Evolutionary conservation across 169 alveolate species (phyloP).

Genomic region (Cryptosporidium muris): DNA sequence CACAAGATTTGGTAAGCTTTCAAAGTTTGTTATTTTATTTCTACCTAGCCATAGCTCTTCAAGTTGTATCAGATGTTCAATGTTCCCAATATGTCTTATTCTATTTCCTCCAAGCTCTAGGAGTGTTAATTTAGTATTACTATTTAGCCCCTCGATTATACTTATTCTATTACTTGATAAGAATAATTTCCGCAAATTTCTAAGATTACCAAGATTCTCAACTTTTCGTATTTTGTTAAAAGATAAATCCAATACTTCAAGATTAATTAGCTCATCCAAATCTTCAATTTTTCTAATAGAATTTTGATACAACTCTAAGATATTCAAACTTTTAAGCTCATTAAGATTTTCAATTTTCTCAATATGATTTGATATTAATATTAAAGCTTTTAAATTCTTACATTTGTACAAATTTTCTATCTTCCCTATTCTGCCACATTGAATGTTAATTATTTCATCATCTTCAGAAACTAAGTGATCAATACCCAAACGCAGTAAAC

Average conservation of each 20-base stretch:
- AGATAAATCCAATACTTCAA: conserved; percentile 75
- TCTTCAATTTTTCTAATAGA: conserved; percentile 79
- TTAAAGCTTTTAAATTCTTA: conserved; percentile 30
- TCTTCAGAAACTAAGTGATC: conserved; percentile 71
- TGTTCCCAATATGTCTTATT: conserved; percentile 81
- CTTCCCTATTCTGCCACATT: conserved; percentile 73
- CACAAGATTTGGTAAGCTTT: conserved; percentile 74
- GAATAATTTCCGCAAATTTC: conserved; percentile 77
- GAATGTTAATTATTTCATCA: conserved; percentile 71
- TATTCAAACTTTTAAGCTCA: conserved; percentile 73
- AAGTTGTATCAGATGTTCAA: conserved; percentile 76
- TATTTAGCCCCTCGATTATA: conserved; percentile 78
- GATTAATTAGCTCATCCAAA: conserved; percentile 76
- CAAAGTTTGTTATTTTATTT: conserved; percentile 82
- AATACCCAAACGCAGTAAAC: conserved; percentile 66
- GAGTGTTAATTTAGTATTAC: conserved; percentile 76
- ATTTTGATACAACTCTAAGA: conserved; percentile 84
- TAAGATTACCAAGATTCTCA: conserved; percentile 71
- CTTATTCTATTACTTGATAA: conserved; percentile 80
- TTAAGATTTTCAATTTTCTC: conserved; percentile 81
- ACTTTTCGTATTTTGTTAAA: conserved; percentile 75
- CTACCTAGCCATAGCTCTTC: conserved; percentile 88
- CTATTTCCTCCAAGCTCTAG: conserved; percentile 87
- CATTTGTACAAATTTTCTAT: conserved; percentile 61
- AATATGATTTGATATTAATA: conserved; percentile 81